Evolutionary conservation across 176 grass and related monocot species (phyloP).

Genomic region (Elymus sibiricus): DNA sequence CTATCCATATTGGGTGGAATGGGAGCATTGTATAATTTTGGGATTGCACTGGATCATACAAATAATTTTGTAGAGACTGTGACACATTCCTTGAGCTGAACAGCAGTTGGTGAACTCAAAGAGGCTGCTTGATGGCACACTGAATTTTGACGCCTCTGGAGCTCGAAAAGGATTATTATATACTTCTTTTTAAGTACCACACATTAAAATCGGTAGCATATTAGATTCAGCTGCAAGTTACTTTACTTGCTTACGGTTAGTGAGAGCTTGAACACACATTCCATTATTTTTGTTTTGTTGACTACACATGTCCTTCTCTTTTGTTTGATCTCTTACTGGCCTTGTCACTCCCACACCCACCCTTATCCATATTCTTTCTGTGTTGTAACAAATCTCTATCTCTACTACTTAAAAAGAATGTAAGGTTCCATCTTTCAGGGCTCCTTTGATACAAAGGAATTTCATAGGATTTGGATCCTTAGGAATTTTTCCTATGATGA

Average conservation of each 20-base stretch:
- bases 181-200: constrained; percentile 6
- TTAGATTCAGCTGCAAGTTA: constrained; percentile 12
- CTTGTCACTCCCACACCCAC: not conserved
- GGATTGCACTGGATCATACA: not conserved
- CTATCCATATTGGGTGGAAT: not conserved
- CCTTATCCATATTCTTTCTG: not conserved
- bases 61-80: not conserved
- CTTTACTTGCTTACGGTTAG: not conserved
- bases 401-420: too few relatives aligned
- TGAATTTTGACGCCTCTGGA: not conserved
- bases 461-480: too few relatives aligned
- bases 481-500: too few relatives aligned
- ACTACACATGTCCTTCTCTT: not conserved
- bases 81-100: constrained; percentile 1
- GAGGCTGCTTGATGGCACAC: not conserved
- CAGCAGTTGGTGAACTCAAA: not conserved
- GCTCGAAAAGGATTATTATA: not conserved
- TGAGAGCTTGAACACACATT: not conserved
- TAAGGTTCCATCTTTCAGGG: too few relatives aligned
- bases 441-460: too few relatives aligned
- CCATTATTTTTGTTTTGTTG: constrained; percentile 2
- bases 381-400: not conserved
- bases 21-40: not conserved
- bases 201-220: not conserved
- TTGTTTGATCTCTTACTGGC: not conserved